These are phyloP conservation scores for Gentiana macrophylla DNA, from an alignment of 257 asterid genomes.

Conservation along the genomic window DNA sequence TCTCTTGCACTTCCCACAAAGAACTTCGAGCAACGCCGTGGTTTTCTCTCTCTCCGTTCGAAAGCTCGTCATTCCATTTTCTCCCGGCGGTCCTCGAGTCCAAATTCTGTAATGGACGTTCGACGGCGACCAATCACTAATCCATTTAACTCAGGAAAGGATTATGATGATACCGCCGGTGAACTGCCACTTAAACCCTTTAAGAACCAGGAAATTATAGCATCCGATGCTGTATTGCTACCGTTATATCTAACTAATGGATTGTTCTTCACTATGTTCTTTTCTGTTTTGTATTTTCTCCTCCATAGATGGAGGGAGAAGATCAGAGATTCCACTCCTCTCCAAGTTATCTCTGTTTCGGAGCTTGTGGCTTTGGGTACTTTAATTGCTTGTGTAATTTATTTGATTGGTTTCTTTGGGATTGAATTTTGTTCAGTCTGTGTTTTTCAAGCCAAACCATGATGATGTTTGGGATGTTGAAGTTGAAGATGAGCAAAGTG, in stretches of 20 bases:
- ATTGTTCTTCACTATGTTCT: slow-evolving; percentile 32
- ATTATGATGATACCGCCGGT: slow-evolving; percentile 16
- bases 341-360: slow-evolving; percentile 32
- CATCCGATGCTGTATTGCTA: slow-evolving; percentile 27
- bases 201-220: slow-evolving; percentile 7
- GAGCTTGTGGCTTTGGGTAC: slow-evolving; percentile 31
- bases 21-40: neutral
- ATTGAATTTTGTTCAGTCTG: slow-evolving; percentile 35
- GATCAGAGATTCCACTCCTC: slow-evolving; percentile 38
- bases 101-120: slow-evolving; percentile 24
- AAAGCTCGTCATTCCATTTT: too few relatives aligned
- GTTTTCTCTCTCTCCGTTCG: too few relatives aligned
- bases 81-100: too few relatives aligned
- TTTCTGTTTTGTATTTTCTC: slow-evolving; percentile 39
- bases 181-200: slow-evolving; percentile 15
- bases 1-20: too few relatives aligned
- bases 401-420: slow-evolving; percentile 39
- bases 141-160: slow-evolving; percentile 2
- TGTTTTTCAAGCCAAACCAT: slow-evolving; percentile 18
- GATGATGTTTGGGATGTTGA: slow-evolving; percentile 34
- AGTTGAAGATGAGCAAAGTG: slow-evolving; percentile 20
- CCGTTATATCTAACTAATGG: slow-evolving; percentile 33
- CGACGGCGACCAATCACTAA: slow-evolving; percentile 21
- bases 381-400: slow-evolving; percentile 28
- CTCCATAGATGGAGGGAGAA: slow-evolving; percentile 42